Conservation (phyloP, 2,329 filamentous ascomycete species). For the Microcyclospora pomicola region DNA sequence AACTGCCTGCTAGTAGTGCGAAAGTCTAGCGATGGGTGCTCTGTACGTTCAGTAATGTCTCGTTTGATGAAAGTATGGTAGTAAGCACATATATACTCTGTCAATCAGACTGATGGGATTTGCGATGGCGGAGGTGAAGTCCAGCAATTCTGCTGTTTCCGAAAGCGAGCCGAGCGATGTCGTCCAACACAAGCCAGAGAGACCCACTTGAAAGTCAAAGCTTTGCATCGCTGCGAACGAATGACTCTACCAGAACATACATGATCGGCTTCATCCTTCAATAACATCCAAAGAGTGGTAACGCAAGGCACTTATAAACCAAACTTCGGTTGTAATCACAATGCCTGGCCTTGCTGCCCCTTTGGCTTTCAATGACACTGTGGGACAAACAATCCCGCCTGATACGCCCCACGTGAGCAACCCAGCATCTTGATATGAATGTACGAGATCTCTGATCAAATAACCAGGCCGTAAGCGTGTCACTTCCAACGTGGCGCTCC, state of each 20-base stretch:
- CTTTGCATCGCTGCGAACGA: neutral
- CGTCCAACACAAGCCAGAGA: neutral
- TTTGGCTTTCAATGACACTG: conserved; percentile 22
- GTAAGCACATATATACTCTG: no score
- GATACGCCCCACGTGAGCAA: conserved; percentile 62
- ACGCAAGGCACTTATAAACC: no score
- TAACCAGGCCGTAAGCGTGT: conserved; percentile 79
- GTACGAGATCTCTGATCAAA: neutral
- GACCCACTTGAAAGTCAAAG: neutral
- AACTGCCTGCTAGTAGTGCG: no score
- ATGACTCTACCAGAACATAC: neutral
- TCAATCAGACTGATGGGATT: no score
- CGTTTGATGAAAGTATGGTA: no score
- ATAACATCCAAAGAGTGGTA: no score
- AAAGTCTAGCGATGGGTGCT: no score
- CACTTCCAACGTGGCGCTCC: conserved; percentile 79
- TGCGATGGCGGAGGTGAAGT: no score
- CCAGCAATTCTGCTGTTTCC: no score
- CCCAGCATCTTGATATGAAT: neutral
- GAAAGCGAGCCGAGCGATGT: neutral
- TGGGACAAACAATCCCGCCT: conserved; percentile 59
- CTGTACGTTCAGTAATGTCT: no score
- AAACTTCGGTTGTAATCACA: neutral
- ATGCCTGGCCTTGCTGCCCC: conserved; percentile 9
- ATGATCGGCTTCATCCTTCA: neutral